Conservation (phyloP, 2,329 filamentous ascomycete species). For the Chrysoporthe cubensis region DNA sequence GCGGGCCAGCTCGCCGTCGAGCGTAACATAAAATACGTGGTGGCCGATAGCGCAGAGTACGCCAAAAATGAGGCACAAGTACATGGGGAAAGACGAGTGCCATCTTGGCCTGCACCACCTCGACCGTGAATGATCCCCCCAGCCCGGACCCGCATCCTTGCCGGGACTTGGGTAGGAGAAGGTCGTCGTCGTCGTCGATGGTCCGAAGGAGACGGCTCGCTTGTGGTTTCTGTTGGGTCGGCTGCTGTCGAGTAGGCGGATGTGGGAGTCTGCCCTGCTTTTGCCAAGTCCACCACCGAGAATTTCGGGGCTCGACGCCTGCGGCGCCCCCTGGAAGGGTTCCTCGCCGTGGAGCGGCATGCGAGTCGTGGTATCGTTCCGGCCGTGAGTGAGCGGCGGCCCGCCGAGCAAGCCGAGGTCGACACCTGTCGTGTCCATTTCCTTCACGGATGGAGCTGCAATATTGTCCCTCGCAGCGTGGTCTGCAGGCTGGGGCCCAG, state of each 20-base stretch:
- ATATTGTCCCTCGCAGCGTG: constrained; percentile 6
- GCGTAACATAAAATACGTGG: constrained; percentile 42
- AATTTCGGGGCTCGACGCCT: constrained; percentile 8
- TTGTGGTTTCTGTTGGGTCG: neutral
- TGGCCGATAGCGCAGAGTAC: constrained; percentile 42
- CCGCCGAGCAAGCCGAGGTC: constrained; percentile 21
- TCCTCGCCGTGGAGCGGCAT: constrained; percentile 28
- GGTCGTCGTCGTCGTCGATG: constrained; percentile 6
- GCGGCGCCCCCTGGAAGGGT: constrained; percentile 12
- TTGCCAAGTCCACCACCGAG: constrained; percentile 1
- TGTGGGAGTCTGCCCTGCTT: constrained; percentile 15
- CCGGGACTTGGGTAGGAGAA: constrained; percentile 4
- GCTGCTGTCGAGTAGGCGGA: constrained; percentile 12
- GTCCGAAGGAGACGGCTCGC: constrained; percentile 24
- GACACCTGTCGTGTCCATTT: constrained; percentile 18
- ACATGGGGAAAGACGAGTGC: constrained; percentile 38
- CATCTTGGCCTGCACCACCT: constrained; percentile 23
- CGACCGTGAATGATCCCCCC: neutral
- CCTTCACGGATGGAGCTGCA: constrained; percentile 1
- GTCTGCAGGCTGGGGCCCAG: constrained; percentile 7
- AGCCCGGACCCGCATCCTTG: neutral
- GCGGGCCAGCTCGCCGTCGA: constrained; percentile 39
- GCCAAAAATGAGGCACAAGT: constrained; percentile 42
- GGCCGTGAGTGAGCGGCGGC: constrained; percentile 11
- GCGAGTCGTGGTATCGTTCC: constrained; percentile 15